These are phyloP conservation scores for Vicia villosa DNA, from an alignment of 306 rosid species.

Conservation along the genomic window DNA sequence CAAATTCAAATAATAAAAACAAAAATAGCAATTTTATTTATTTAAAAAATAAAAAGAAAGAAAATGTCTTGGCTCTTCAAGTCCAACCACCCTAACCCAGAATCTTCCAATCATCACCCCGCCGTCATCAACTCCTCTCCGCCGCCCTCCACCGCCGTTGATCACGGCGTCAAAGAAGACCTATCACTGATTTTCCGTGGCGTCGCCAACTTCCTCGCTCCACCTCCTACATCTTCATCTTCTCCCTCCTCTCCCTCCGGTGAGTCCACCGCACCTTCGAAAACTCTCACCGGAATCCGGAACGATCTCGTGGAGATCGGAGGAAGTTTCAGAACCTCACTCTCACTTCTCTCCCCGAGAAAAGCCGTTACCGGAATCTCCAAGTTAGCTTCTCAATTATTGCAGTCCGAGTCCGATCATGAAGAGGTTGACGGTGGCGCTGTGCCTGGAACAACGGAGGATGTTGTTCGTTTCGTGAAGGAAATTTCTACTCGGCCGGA, in stretches of 20 bases:
- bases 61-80: slow-evolving; percentile 87
- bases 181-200: slow-evolving; percentile 69
- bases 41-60: background rate
- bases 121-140: slow-evolving; percentile 31
- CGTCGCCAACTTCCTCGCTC: slow-evolving; percentile 85
- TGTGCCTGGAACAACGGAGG: slow-evolving; percentile 70
- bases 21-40: slow-evolving; percentile 6
- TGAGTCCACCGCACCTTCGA: slow-evolving; percentile 36
- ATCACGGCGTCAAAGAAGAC: slow-evolving; percentile 57
- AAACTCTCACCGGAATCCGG: slow-evolving; percentile 63
- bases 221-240: slow-evolving; percentile 56
- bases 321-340: slow-evolving; percentile 72
- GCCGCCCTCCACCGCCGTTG: slow-evolving; percentile 39
- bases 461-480: slow-evolving; percentile 67
- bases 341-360: slow-evolving; percentile 68
- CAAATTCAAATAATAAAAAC: background rate
- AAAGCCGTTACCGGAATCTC: slow-evolving; percentile 80
- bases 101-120: slow-evolving; percentile 35
- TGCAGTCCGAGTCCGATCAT: slow-evolving; percentile 50
- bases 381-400: slow-evolving; percentile 67
- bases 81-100: slow-evolving; percentile 40
- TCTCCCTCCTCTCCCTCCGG: slow-evolving; percentile 34
- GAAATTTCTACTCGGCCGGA: slow-evolving; percentile 63
- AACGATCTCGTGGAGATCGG: slow-evolving; percentile 92
- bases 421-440: slow-evolving; percentile 34